Evolutionary conservation across 176 grass and related monocot genomes (phyloP).

Genomic region (Bolboschoenus planiculmis): DNA sequence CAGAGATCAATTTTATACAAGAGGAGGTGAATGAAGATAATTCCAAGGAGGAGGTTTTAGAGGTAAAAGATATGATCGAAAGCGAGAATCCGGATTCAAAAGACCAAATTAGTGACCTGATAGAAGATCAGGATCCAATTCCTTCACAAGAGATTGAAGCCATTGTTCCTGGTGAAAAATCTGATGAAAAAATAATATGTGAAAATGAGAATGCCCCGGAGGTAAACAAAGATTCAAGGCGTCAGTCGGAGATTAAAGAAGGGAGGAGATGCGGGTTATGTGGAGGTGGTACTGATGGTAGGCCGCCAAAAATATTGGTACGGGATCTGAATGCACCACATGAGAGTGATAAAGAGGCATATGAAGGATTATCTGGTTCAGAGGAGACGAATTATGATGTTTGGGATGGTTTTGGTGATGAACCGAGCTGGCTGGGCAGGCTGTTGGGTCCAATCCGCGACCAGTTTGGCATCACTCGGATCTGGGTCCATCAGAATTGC

Average conservation of each 20-base stretch:
- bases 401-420: constrained; percentile 89
- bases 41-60: not conserved
- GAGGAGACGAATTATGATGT: constrained; percentile 89
- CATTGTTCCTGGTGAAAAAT: constrained; percentile 20
- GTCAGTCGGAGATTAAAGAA: constrained; percentile 45
- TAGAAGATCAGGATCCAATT: constrained; percentile 35
- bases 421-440: constrained; percentile 84
- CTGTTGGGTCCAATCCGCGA: constrained; percentile 87
- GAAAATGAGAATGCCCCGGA: constrained; percentile 20
- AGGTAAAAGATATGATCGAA: constrained; percentile 5
- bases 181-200: constrained; percentile 30
- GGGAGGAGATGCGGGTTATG: constrained; percentile 82
- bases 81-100: not conserved
- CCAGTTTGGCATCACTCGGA: constrained; percentile 68
- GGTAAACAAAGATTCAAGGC: constrained; percentile 33
- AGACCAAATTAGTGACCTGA: constrained; percentile 3
- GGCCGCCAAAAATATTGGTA: constrained; percentile 64
- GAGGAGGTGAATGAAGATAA: constrained; percentile 15
- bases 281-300: constrained; percentile 84
- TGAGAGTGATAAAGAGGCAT: constrained; percentile 90
- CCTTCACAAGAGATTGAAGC: constrained; percentile 20
- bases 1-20: not conserved
- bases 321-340: constrained; percentile 36
- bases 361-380: constrained; percentile 73
- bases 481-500: constrained; percentile 99